Evolutionary conservation across 805 yeast species (phyloP), one percentile per base, ranked within the genome.

Genomic region (Saturnispora gosingensis): DNA sequence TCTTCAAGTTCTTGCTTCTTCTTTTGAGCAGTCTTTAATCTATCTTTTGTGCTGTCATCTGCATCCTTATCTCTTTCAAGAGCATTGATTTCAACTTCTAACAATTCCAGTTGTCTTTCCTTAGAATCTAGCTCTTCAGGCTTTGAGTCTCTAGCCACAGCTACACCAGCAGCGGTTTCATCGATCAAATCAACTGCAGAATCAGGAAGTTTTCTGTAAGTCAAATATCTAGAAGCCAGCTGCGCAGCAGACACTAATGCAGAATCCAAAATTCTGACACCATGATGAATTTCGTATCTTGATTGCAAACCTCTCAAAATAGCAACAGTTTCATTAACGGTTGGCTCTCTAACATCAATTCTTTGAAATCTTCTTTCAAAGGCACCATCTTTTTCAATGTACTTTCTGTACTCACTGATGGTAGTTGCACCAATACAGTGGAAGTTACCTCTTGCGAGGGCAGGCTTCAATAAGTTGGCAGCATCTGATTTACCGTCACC

Each of bases 371-470:
- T 82, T 77, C 99, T 86, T 70, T 91, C 99, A 67, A 93, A 91
- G 1, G 99, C 99, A 68, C 97, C 99, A 69, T 93, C 99, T 69
- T 91, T 91, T 65, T 93, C 89, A 54, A 93, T 83, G 64, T 85
- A 82, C 64, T 89, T 83, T 65, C 98, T 80, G 75, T 93, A 93
- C 72, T 93, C 99, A 52, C 85, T 85, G 61, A 88, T 83, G 1
- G 99, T 93, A 27, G 99, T 93, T 27, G 99, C 99, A 73, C 99
- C 99, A 65, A 90, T 90, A 70, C 97, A 95, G 69, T 93, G 97
- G 64, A 93, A 80, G 49, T 85, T 78, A 60, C 99, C 98, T 71
- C 99, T 83, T 2, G 99, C 97, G 57, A 93, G 79, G 77, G 95
- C 95, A 38, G 99, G 99, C 72, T 93, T 93, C 67, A 93, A 80